These are phyloP conservation scores for Biscogniauxia marginata DNA, from an alignment of 2,329 filamentous ascomycete genomes.

Conservation along the genomic window DNA sequence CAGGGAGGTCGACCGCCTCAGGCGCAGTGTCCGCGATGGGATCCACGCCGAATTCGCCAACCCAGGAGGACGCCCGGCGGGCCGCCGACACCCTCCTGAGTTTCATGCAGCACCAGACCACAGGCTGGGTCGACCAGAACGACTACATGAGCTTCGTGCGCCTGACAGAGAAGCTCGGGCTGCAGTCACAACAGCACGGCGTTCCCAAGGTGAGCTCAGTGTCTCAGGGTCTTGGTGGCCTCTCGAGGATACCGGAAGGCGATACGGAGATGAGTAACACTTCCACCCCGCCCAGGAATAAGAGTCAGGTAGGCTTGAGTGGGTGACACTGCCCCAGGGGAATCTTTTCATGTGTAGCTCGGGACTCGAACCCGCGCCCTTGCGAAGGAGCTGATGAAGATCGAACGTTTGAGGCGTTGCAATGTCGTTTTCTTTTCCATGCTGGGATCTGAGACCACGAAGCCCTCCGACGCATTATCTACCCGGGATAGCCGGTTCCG, in stretches of 20 bases:
- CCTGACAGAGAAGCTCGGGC: constrained; percentile 79
- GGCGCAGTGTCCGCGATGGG: constrained; percentile 41
- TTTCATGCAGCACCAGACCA: constrained; percentile 71
- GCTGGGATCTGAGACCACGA: neutral
- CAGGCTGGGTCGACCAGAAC: constrained; percentile 68
- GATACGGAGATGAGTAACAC: constrained; percentile 49
- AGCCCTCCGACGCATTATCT: neutral
- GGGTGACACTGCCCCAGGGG: constrained; percentile 21
- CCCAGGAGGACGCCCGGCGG: constrained; percentile 79
- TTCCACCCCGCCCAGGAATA: constrained; percentile 30
- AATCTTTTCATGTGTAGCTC: neutral
- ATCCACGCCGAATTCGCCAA: constrained; percentile 64
- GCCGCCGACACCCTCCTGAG: constrained; percentile 79
- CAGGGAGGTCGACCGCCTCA: constrained; percentile 37
- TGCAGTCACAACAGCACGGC: constrained; percentile 52
- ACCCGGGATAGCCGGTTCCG: neutral
- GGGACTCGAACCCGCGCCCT: neutral
- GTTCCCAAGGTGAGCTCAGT: constrained; percentile 28
- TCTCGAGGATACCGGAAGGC: constrained; percentile 58
- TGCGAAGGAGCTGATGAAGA: neutral
- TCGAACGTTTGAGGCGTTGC: neutral
- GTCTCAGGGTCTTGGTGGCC: constrained; percentile 43
- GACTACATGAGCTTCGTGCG: constrained; percentile 78
- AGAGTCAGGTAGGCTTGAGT: constrained; percentile 37
- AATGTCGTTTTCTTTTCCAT: neutral